phyloP scores from a whole-genome alignment of 768 basidiomycete species.

The Phylloporus sp. region DNA sequence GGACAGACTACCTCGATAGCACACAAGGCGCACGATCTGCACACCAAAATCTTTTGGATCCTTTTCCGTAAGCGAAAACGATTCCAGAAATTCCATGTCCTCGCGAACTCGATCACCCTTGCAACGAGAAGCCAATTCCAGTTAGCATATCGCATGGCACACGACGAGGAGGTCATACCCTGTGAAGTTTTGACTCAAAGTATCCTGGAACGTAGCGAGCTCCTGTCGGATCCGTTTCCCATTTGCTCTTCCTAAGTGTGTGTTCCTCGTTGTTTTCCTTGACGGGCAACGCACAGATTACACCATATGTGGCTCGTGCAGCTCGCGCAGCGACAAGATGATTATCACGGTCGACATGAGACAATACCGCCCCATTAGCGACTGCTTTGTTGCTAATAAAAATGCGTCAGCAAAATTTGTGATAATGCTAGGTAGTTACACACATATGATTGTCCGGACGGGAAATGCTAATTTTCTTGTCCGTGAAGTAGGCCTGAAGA shows the following conservation, averaged over 20 bases:
- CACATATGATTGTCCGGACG: conserved; percentile 9
- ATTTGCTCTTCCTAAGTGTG: not conserved
- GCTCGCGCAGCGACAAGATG: conserved; percentile 1
- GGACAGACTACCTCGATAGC: conserved; percentile 8
- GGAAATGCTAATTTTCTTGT: not conserved
- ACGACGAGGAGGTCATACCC: not conserved
- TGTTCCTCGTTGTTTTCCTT: conserved; percentile 1
- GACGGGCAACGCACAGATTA: conserved; percentile 4
- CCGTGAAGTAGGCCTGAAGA: conserved; percentile 10
- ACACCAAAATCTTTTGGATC: not conserved
- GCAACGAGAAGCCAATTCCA: not conserved
- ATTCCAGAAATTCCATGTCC: conserved; percentile 7
- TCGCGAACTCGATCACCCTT: conserved; percentile 2
- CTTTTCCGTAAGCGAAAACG: conserved; percentile 5
- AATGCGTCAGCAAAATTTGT: not conserved
- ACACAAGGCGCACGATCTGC: conserved; percentile 3
- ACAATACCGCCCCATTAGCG: conserved; percentile 8
- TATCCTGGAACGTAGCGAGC: conserved; percentile 9
- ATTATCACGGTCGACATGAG: not conserved
- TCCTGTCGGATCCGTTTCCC: conserved; percentile 9
- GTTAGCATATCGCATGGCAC: not conserved
- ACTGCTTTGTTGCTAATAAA: conserved; percentile 7
- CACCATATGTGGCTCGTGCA: conserved; percentile 5
- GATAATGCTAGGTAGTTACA: not conserved
- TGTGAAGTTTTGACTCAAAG: conserved; percentile 12